Evolutionary conservation across 352 stramenopile genomes (phyloP), one percentile per base, ranked within the genome.

Genomic region (Elongisporangium undulatum): DNA sequence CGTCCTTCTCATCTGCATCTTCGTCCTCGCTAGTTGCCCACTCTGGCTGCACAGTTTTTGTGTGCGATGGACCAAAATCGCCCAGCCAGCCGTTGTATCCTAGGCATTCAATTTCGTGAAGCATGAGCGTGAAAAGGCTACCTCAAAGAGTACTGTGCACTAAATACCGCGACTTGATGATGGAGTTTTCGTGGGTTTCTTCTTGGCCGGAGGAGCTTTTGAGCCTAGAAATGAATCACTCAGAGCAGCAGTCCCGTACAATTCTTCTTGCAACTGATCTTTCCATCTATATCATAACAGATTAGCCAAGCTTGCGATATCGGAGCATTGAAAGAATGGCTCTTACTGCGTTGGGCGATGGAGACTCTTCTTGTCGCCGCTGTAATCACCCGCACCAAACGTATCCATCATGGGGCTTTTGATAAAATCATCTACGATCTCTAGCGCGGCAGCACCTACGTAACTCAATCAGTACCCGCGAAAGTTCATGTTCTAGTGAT

Each of bases 361-460:
- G 1, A 41, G 29, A 41, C 29, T 9, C 5, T 62, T 6, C 17
- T 23, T 55, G 29, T 22, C 41, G 45, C 10, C 10, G 24, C 0
- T 12, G 34, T 41, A 12, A 17, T 54, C 50, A 2, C 69, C 66
- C 16, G 53, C 51, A 34, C 70, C 62, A 51, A 91, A 91, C 41
- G 63, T 80, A 51, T 91, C 76, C 75, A 94, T 81, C 8, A 94
- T 62, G 56, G 82, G 76, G n/a, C 82, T 85, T 26, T 72, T 82
- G 22, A 90, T 82, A 21, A 94, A 91, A n/a, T 81, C 66, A 54
- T 92, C 77, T 3, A 82, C 82, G n/a, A 94, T 94, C 68, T 94
- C 82, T 20, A 92, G 63, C 8, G 85, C 81, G 10, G 82, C 81
- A 55, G 81, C 82, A 51, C 85, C 85, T 92, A 53, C 23, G 19